phyloP scores from a whole-genome alignment of 2,329 filamentous ascomycete species.

The Diaporthe sp. region DNA sequence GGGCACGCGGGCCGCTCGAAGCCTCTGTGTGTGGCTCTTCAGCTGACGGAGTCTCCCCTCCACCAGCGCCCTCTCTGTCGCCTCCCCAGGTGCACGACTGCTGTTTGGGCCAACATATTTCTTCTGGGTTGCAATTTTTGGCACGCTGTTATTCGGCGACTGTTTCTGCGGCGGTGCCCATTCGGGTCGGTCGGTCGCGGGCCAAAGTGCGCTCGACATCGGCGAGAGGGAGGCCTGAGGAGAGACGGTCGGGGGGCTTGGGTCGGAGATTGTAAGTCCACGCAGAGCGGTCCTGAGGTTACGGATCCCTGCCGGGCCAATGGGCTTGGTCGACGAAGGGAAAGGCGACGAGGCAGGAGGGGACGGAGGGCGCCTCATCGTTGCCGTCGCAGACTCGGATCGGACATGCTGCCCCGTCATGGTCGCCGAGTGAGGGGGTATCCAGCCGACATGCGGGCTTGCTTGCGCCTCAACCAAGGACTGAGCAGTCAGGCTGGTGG shows the following conservation, averaged over 20 bases:
- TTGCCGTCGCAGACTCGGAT: not conserved
- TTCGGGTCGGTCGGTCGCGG: not conserved
- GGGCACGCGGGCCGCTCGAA: slow-evolving; percentile 41
- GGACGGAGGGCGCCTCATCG: not conserved
- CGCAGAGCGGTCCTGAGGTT: slow-evolving; percentile 11
- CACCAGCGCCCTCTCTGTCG: not conserved
- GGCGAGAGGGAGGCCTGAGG: not conserved
- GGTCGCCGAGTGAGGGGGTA: not conserved
- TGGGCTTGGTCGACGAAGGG: not conserved
- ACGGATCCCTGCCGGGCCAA: not conserved
- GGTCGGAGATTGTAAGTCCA: slow-evolving; percentile 8
- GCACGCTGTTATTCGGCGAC: not conserved
- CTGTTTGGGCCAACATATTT: not conserved
- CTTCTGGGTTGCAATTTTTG: not conserved
- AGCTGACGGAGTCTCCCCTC: slow-evolving; percentile 45
- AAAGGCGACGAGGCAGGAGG: not conserved
- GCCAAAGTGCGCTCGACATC: not conserved
- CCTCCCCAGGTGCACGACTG: not conserved
- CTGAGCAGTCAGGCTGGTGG: not conserved
- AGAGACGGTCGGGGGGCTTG: not conserved
- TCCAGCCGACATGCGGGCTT: not conserved
- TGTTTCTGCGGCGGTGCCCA: not conserved
- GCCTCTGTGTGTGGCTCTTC: slow-evolving; percentile 43
- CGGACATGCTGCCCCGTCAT: slow-evolving; percentile 5
- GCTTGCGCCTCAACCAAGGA: not conserved